Conservation (phyloP, 208 protist genomes). For the Trypanosoma mega region DNA sequence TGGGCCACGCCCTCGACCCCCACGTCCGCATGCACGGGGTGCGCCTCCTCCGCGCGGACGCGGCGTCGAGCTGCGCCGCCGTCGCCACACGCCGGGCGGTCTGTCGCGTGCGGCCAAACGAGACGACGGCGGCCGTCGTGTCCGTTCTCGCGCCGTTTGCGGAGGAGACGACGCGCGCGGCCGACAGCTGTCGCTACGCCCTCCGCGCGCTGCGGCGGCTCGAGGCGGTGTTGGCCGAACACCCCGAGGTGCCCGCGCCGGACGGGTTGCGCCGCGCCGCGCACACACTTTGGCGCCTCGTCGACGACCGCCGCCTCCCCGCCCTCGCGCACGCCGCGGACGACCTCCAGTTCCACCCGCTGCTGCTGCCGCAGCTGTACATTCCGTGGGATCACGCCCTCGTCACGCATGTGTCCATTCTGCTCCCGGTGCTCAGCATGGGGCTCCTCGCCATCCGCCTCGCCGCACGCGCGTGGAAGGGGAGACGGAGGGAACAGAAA, state of each 20-base stretch:
- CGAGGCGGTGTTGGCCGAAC: conserved; percentile 32
- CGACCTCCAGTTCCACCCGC: conserved; percentile 73
- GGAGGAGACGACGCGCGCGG: conserved; percentile 34
- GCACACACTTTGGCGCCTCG: conserved; percentile 29
- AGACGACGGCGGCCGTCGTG: conserved; percentile 26
- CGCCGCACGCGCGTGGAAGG: conserved; percentile 15
- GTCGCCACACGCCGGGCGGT: conserved; percentile 45
- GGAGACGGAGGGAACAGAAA: conserved; percentile 2
- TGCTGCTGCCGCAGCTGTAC: conserved; percentile 72
- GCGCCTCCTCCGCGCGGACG: conserved; percentile 45
- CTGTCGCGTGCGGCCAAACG: conserved; percentile 39
- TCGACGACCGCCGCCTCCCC: conserved; percentile 29
- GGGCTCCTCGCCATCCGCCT: conserved; percentile 40
- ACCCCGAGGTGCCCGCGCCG: conserved; percentile 54
- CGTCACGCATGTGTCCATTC: conserved; percentile 55
- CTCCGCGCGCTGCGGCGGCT: conserved; percentile 48
- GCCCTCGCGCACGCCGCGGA: conserved; percentile 58
- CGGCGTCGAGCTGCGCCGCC: conserved; percentile 29
- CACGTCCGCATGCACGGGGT: conserved; percentile 51
- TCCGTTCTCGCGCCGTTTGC: conserved; percentile 55
- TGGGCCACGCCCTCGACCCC: conserved; percentile 51
- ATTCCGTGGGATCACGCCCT: conserved; percentile 73
- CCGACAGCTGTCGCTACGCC: conserved; percentile 51
- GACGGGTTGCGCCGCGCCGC: conserved; percentile 31
- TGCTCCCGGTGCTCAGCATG: conserved; percentile 48